Percentiles rank a stretch among this genome's conserved stretches.
phyloP scores from a whole-genome alignment of 208 protist genomes.

The Crithidia expoeki region DNA sequence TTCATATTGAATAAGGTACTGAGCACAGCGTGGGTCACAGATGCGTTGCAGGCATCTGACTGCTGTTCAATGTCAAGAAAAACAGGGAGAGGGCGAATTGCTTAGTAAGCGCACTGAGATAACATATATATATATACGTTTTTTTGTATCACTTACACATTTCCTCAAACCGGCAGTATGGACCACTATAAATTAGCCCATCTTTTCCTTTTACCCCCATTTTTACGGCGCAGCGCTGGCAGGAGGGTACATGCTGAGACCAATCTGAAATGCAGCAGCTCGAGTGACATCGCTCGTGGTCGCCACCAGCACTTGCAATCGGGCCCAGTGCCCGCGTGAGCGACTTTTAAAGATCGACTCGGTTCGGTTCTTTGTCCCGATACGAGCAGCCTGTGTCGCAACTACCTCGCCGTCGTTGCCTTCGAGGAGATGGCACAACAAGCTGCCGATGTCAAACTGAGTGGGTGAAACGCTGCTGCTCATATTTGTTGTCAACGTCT shows the following conservation, averaged over 20 bases:
- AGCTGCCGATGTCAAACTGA: background rate
- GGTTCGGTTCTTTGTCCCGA: background rate
- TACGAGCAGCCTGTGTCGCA: background rate
- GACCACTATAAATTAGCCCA: background rate
- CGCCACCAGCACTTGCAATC: constrained; percentile 56
- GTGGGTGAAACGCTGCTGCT: too few relatives aligned
- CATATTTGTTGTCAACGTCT: too few relatives aligned
- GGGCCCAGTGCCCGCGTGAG: constrained; percentile 47
- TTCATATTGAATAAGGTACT: too few relatives aligned
- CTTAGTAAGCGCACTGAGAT: too few relatives aligned
- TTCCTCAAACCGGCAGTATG: background rate
- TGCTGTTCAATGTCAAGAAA: too few relatives aligned
- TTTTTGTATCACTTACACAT: too few relatives aligned
- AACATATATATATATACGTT: too few relatives aligned
- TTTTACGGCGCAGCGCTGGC: constrained; percentile 16
- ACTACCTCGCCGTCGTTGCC: background rate
- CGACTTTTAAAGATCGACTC: constrained; percentile 59
- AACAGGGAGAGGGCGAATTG: too few relatives aligned
- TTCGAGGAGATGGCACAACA: constrained; percentile 6
- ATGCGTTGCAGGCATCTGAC: too few relatives aligned
- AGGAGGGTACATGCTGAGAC: constrained; percentile 68
- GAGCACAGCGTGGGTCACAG: too few relatives aligned
- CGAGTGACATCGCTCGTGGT: constrained; percentile 61
- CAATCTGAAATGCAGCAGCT: constrained; percentile 55
- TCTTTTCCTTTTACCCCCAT: background rate